Base-by-base conservation (phyloP, 805 yeast genomes). In the Candida piceae region DNA sequence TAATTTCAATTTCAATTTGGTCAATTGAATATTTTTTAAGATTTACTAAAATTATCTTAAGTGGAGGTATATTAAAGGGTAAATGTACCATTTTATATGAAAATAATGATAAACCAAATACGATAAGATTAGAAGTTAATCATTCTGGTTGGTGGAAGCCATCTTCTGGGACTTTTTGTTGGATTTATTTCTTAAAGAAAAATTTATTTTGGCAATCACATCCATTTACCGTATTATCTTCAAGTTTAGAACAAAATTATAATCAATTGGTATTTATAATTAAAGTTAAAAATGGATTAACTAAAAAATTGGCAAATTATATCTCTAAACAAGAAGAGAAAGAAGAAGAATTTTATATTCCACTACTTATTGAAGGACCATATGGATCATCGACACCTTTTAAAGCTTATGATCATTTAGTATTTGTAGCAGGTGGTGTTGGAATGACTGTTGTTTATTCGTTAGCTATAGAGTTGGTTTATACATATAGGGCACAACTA, bases 1-100 rank as follows among this genome's bases (percentile, higher is more conserved):
- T 73, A 39, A 71, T 76, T 4, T 52, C 79, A 7, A 68, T 76
- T 41, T 80, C 76, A 0, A 65, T 86, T 7, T 87, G 95, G 95
- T 69, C 64, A 2, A 67, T 76, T 45, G 94, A 87, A 52, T 64
- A 89, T 38, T 41, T 76, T 0, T 50, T 73, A 11, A 69, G 95
- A 44, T 41, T 79, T 9, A 60, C 69, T 1, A 69, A 86, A 37
- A 57, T 85, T 2, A 36, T 70, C 11, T 51, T 62, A 22, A 80
- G 81, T 43, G 95, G 95, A 6, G 75, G 72, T 19, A 54, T 70
- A 17, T 72, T 77, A 17, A 53, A 63, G 11, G 83, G 80, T 12
- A 63, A 64, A 31, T 73, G 72, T 50, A 57, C 50, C 18, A 52
- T 58, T 9, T 34, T 59, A 3, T 50, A 42, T 35, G 53, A 53